Conservation (phyloP, 2,329 filamentous ascomycete species). For the Ophiocordyceps polyrhachis-furcata region DNA sequence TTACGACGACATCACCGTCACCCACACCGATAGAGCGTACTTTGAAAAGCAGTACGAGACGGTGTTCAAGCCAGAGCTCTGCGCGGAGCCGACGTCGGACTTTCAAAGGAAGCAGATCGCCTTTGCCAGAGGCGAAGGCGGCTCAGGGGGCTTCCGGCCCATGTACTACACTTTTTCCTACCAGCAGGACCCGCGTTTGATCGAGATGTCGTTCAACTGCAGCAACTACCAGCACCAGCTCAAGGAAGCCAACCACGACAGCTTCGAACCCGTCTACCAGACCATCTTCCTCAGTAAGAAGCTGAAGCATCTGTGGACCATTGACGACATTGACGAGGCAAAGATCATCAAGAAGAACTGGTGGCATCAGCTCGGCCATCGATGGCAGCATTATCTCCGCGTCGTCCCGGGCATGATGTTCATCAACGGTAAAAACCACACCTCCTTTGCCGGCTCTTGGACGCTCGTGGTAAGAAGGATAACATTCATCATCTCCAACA, state of each 20-base stretch:
- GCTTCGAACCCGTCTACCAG: constrained; percentile 47
- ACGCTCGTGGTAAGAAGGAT: constrained; percentile 39
- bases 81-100: constrained; percentile 24
- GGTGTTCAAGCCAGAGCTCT: constrained; percentile 30
- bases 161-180: constrained; percentile 51
- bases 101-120: constrained; percentile 19
- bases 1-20: constrained; percentile 53
- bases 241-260: constrained; percentile 16
- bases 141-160: constrained; percentile 33
- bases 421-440: constrained; percentile 45
- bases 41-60: constrained; percentile 53
- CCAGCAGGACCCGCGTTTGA: constrained; percentile 31
- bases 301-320: constrained; percentile 36
- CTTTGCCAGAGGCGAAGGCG: constrained; percentile 24
- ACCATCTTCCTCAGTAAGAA: constrained; percentile 46
- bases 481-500: neutral
- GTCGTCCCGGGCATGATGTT: constrained; percentile 57
- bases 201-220: constrained; percentile 58
- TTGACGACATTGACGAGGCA: constrained; percentile 34
- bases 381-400: constrained; percentile 42
- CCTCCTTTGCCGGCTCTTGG: constrained; percentile 47
- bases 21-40: constrained; percentile 45
- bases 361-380: constrained; percentile 51
- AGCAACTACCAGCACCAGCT: constrained; percentile 62
- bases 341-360: constrained; percentile 46